Evolutionary conservation across 257 asterid species (phyloP).

Genomic region (Przewalskia tangutica): DNA sequence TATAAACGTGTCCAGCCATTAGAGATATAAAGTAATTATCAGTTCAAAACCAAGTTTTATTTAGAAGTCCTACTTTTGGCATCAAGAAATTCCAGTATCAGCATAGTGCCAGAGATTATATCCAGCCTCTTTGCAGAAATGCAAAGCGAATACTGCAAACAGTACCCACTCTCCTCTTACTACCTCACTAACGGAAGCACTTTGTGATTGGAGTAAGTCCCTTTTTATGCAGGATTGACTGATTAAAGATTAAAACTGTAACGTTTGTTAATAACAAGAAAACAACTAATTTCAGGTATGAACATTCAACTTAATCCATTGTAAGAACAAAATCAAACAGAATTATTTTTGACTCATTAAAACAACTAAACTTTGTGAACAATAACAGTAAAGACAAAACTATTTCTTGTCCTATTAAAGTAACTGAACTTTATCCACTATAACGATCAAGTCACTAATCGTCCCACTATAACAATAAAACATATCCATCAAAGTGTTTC

Average conservation of each 20-base stretch:
- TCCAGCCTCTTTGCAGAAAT: neutral
- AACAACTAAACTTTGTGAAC: neutral
- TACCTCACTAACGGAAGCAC: neutral
- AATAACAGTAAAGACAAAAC: neutral
- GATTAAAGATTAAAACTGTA: neutral
- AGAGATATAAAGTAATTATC: neutral
- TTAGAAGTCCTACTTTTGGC: neutral
- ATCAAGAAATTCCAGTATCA: neutral
- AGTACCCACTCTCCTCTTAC: neutral
- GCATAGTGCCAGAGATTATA: neutral
- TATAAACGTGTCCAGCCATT: neutral
- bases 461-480: neutral
- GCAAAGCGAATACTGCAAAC: constrained; percentile 4
- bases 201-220: neutral
- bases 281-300: neutral
- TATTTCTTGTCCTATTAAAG: neutral
- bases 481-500: neutral
- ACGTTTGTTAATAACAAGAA: neutral
- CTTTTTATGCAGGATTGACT: neutral
- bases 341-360: neutral
- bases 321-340: neutral
- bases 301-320: neutral
- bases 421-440: neutral
- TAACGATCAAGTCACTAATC: neutral
- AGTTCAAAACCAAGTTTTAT: neutral